Percentiles rank a stretch among this genome's conserved stretches.
Evolutionary conservation across 108 stramenopile species (phyloP).

Genomic region (Mayamaea pseudoterrestris): DNA sequence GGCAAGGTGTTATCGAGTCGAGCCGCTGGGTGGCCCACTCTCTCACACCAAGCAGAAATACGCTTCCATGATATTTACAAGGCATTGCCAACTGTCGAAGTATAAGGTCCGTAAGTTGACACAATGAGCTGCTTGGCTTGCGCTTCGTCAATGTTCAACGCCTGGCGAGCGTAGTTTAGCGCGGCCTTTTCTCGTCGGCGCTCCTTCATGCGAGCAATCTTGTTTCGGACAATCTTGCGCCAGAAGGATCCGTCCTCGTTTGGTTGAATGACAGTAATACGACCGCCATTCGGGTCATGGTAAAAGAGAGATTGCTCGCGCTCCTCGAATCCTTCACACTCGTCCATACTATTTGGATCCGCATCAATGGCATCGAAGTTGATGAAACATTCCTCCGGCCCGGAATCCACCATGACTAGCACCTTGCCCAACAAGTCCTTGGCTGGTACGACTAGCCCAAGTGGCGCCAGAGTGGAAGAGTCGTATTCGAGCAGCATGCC

Average conservation of each 20-base stretch:
- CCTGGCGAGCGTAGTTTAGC: conserved; percentile 37
- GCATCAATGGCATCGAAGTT: background rate
- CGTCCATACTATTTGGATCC: conserved; percentile 16
- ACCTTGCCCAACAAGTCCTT: conserved; percentile 69
- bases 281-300: too few species aligned
- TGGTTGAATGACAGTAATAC: conserved; percentile 78
- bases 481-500: conserved; percentile 92
- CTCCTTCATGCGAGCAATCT: conserved; percentile 75
- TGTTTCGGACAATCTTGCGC: conserved; percentile 89
- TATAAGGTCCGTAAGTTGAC: conserved; percentile 48
- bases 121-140: conserved; percentile 24
- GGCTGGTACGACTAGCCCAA: conserved; percentile 82
- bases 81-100: conserved; percentile 31
- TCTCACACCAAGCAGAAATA: too few species aligned
- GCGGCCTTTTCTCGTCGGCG: conserved; percentile 64
- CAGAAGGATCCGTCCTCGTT: conserved; percentile 94
- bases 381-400: conserved; percentile 20
- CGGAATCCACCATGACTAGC: conserved; percentile 58
- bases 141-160: conserved; percentile 26
- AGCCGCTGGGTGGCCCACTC: too few species aligned
- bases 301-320: too few species aligned
- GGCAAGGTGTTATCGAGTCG: too few species aligned
- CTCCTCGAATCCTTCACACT: conserved; percentile 36
- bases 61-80: too few species aligned
- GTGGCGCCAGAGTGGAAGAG: conserved; percentile 71